Conservation (phyloP, 2,329 filamentous ascomycete species). For the Curvularia sp. region DNA sequence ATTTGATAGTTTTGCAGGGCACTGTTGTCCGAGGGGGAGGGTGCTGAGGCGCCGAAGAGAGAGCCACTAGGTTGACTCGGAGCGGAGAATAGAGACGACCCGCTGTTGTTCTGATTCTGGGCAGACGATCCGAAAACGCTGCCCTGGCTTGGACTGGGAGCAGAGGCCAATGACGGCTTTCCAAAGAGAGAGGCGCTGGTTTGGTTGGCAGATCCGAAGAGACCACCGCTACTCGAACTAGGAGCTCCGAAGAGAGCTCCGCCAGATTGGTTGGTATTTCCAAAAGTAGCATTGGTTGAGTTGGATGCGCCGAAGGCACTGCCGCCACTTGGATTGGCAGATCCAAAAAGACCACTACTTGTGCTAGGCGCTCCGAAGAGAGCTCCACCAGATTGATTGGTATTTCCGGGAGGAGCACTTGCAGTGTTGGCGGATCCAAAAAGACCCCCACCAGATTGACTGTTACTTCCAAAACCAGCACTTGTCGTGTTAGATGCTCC, state of each 20-base stretch:
- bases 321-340: too few relatives aligned
- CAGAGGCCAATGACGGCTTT: neutral
- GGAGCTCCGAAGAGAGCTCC: neutral
- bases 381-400: too few relatives aligned
- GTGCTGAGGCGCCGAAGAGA: neutral
- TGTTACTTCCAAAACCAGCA: neutral
- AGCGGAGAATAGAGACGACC: neutral
- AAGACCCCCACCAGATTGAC: neutral
- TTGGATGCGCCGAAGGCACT: neutral
- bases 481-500: neutral
- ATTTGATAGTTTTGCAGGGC: slow-evolving; percentile 83
- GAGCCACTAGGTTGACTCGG: neutral
- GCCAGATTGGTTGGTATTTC: neutral
- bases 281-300: neutral
- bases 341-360: too few relatives aligned
- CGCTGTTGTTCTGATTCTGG: neutral
- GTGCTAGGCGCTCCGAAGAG: neutral
- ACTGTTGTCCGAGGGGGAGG: neutral
- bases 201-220: neutral
- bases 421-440: neutral
- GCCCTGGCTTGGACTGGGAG: neutral
- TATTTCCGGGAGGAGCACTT: too few relatives aligned
- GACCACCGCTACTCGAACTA: neutral
- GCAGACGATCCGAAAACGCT: neutral
- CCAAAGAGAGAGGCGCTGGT: neutral